Evolutionary conservation across 1,284 basidiomycete genomes (phyloP).

Genomic region (Sanghuangporus weigelae): DNA sequence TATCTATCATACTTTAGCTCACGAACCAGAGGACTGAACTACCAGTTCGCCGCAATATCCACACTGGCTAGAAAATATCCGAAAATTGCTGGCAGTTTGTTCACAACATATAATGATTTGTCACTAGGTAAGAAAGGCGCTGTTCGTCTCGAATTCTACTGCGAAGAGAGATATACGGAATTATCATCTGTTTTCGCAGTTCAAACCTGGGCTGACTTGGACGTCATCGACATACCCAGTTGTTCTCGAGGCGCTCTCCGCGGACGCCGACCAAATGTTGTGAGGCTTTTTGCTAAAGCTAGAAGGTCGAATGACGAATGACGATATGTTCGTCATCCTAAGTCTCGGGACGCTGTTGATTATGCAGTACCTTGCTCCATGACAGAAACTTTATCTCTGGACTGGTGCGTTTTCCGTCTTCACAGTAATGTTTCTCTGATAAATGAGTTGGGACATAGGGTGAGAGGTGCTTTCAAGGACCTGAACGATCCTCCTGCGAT

Average conservation of each 20-base stretch:
- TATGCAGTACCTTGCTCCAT: slow-evolving; percentile 65
- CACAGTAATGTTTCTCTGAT: background rate
- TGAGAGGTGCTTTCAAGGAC: slow-evolving; percentile 48
- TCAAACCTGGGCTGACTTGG: slow-evolving; percentile 63
- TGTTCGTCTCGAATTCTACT: slow-evolving; percentile 1
- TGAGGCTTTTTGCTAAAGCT: slow-evolving; percentile 27
- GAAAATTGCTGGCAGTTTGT: slow-evolving; percentile 41
- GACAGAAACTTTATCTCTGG: slow-evolving; percentile 54
- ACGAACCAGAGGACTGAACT: no score
- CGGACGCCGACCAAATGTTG: slow-evolving; percentile 52
- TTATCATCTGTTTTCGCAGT: slow-evolving; percentile 32
- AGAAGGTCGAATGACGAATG: no score
- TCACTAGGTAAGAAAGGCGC: slow-evolving; percentile 35
- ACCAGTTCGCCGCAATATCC: slow-evolving; percentile 22
- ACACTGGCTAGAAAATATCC: slow-evolving; percentile 47
- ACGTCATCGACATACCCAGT: slow-evolving; percentile 52
- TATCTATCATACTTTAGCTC: no score
- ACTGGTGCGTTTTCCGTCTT: slow-evolving; percentile 29
- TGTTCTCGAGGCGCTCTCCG: slow-evolving; percentile 54
- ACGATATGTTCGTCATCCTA: background rate
- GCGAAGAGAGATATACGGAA: background rate
- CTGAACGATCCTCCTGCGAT: slow-evolving; percentile 46
- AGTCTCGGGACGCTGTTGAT: background rate
- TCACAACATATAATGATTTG: slow-evolving; percentile 61
- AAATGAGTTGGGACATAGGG: slow-evolving; percentile 33